Base-by-base conservation (phyloP, 352 stramenopile genomes). In the Phytophthora tentaculata region DNA sequence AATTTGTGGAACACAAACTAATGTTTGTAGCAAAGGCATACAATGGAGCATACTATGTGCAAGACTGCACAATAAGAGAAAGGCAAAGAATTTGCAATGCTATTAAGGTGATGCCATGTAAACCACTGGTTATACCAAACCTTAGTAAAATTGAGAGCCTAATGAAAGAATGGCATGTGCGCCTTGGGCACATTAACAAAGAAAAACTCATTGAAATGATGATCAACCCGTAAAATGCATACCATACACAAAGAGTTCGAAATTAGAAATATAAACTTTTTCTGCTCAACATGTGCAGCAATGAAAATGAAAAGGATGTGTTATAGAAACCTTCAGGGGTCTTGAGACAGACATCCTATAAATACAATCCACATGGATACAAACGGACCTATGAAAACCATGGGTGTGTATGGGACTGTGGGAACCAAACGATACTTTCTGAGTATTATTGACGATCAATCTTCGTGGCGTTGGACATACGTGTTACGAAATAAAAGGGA, bases 331-430 rank as follows among this genome's bases (percentile, higher is more conserved):
- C 2, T 45, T 3, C 19, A 45, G 39, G 39, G 39, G 6, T 45
- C 39, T 45, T 16, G 39, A 20, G 39, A 45, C 16, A 16, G 22
- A 7, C 6, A 16, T 16, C 39, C 13, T 2, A 45, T 45, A 22
- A 45, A 16, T 16, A 20, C 39, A 12, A 45, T 45, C 39, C 39
- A 45, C 16, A 45, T 45, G 39, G 39, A 45, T 16, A 45, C 39
- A 45, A 45, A 45, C 8, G 39, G 39, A 45, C 39, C 39, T 22
- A 22, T 45, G 39, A 45, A 45, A 45, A 45, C 39, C 19, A 45
- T 45, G 16, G 39, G 13, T 8, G 39, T 45, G 39, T 45, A 45
- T 7, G 39, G 39, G 16, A 45, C 39, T 45, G 17, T 45, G 22
- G 39, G n/a, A 45, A 45, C 39, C 22, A 45, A n/a, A n/a, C n/a